Conservation (phyloP, 2,329 filamentous ascomycete genomes). For the Phyllosticta citrichinensis region DNA sequence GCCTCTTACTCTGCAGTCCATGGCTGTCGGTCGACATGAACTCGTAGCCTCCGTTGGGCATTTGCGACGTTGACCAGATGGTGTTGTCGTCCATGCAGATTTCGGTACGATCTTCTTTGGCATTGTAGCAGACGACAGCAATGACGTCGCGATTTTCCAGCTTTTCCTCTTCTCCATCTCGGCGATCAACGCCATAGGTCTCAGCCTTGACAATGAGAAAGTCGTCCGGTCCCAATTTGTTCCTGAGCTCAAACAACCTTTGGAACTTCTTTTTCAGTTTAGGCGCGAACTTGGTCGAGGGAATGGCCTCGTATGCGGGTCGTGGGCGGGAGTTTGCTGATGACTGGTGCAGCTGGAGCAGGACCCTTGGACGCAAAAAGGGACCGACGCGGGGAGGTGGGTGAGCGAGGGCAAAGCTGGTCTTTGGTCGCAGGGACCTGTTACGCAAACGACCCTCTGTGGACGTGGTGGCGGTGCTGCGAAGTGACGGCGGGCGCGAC, state of each 20-base stretch:
- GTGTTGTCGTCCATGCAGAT: conserved; percentile 49
- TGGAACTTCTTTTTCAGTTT: conserved; percentile 42
- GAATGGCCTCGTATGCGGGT: conserved; percentile 65
- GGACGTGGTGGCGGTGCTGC: conserved; percentile 13
- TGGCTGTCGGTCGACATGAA: conserved; percentile 51
- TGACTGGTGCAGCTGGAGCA: conserved; percentile 64
- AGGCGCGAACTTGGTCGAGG: conserved; percentile 50
- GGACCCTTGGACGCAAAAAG: conserved; percentile 57
- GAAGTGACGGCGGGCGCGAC: conserved; percentile 6
- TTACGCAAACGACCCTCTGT: conserved; percentile 29
- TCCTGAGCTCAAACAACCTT: conserved; percentile 52
- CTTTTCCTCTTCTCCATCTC: conserved; percentile 39
- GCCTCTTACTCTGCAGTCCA: conserved; percentile 50
- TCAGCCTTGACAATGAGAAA: conserved; percentile 62
- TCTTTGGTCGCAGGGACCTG: conserved; percentile 45
- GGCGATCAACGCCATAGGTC: conserved; percentile 46
- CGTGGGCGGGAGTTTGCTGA: conserved; percentile 48
- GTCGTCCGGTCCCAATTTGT: conserved; percentile 57
- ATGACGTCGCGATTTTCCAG: conserved; percentile 47
- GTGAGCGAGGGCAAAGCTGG: conserved; percentile 57
- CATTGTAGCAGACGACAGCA: conserved; percentile 57
- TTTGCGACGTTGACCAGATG: conserved; percentile 35
- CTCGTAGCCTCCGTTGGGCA: conserved; percentile 37
- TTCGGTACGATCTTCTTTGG: conserved; percentile 52
- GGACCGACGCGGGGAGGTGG: conserved; percentile 49